These are phyloP conservation scores for Daldinia bambusicola DNA, from an alignment of 495 filamentous ascomycete species.

Conservation along the genomic window DNA sequence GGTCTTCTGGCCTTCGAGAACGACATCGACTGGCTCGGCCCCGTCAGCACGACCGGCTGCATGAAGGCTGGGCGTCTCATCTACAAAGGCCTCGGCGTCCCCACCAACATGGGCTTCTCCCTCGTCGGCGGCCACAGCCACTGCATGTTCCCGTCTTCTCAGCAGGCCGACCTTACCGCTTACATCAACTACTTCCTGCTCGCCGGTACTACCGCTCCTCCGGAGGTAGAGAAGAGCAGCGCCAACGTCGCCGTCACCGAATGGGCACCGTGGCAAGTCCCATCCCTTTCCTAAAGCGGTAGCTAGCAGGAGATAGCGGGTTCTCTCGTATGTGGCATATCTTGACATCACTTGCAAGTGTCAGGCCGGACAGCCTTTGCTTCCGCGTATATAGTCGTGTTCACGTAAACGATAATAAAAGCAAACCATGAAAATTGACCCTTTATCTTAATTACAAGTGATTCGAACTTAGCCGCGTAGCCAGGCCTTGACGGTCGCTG, in stretches of 20 bases:
- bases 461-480: constrained; percentile 15
- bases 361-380: neutral
- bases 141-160: constrained; percentile 62
- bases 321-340: constrained; percentile 29
- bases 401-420: constrained; percentile 19
- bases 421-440: neutral
- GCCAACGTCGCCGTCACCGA: constrained; percentile 48
- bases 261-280: constrained; percentile 58
- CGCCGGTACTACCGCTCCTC: constrained; percentile 47
- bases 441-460: neutral
- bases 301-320: neutral
- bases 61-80: constrained; percentile 62
- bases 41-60: constrained; percentile 62
- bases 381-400: constrained; percentile 18
- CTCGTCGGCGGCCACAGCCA: constrained; percentile 63
- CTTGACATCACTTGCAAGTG: neutral
- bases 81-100: constrained; percentile 61
- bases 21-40: constrained; percentile 66
- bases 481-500: constrained; percentile 42
- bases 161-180: constrained; percentile 61
- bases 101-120: constrained; percentile 62
- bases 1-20: constrained; percentile 63
- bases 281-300: constrained; percentile 49
- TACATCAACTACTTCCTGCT: constrained; percentile 67
- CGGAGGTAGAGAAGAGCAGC: constrained; percentile 54